Evolutionary conservation across 73 alveolate genomes (phyloP).

Genomic region (Tetrahymena elliotti): DNA sequence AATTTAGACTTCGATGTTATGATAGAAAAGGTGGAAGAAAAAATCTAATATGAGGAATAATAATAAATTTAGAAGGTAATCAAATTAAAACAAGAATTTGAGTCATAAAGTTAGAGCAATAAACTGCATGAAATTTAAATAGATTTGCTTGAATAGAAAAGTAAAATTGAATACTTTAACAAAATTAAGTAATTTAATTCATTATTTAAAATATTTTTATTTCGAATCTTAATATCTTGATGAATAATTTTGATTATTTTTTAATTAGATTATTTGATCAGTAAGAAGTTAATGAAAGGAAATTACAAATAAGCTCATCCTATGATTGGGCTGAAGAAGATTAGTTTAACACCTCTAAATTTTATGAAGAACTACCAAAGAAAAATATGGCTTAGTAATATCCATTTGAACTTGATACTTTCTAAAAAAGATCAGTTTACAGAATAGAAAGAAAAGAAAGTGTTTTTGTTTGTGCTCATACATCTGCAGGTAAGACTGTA

Average conservation of each 20-base stretch:
- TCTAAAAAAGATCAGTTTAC: slow-evolving; percentile 88
- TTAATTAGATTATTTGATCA: background rate
- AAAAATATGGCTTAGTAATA: slow-evolving; percentile 32
- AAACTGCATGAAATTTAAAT: background rate
- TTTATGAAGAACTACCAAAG: slow-evolving; percentile 18
- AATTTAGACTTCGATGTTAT: background rate
- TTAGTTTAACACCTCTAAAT: background rate
- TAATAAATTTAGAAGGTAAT: background rate
- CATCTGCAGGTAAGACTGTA: slow-evolving; percentile 99
- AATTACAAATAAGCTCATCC: background rate
- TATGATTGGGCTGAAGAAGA: slow-evolving; percentile 19
- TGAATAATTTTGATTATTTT: background rate
- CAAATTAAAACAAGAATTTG: background rate
- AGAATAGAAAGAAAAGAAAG: slow-evolving; percentile 79
- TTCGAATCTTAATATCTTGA: background rate
- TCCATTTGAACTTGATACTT: slow-evolving; percentile 84
- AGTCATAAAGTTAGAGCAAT: background rate
- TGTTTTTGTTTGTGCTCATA: slow-evolving; percentile 98
- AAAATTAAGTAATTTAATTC: background rate
- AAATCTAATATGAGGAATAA: background rate
- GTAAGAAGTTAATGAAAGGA: background rate
- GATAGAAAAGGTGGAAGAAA: background rate
- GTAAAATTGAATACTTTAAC: background rate
- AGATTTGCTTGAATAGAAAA: background rate
- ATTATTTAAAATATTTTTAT: background rate